phyloP scores from a whole-genome alignment of 495 filamentous ascomycete genomes.

The Neurospora sp. region DNA sequence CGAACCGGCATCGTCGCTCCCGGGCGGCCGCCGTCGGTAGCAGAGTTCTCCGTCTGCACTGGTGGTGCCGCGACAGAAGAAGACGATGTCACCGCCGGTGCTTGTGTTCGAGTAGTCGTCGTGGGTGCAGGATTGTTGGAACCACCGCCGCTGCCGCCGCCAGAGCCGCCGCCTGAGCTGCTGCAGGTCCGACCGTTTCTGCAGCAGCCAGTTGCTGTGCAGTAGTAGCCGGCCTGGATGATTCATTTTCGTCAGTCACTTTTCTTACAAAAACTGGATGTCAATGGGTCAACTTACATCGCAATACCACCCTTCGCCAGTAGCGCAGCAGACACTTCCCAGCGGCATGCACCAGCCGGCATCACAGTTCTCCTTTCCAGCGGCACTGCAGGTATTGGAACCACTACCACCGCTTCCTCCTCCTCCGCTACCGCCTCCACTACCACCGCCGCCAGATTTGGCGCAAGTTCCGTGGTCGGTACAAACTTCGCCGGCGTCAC shows the following conservation, averaged over 20 bases:
- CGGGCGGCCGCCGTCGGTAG: neutral
- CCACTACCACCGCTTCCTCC: neutral
- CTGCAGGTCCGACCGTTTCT: conserved; percentile 4
- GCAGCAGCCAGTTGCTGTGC: conserved; percentile 9
- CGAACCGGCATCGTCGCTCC: neutral
- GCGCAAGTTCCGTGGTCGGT: neutral
- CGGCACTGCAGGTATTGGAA: neutral
- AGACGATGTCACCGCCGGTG: neutral
- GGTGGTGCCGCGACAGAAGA: neutral
- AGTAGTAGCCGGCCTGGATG: conserved; percentile 9
- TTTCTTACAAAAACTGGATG: neutral
- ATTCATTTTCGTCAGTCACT: neutral
- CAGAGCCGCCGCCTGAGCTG: neutral
- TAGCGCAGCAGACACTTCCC: conserved; percentile 5
- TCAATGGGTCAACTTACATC: neutral
- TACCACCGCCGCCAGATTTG: no score
- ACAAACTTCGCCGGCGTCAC: conserved; percentile 10
- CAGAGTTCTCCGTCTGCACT: neutral
- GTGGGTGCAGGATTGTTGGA: neutral
- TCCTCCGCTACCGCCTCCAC: neutral
- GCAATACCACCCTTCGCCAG: conserved; percentile 7
- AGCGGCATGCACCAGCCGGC: conserved; percentile 6
- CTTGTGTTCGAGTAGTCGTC: neutral
- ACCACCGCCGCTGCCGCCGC: neutral
- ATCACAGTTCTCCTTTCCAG: conserved; percentile 1